Percentiles rank a stretch among this genome's conserved stretches.
These are phyloP conservation scores for Teunomyces aglyptinius DNA, from an alignment of 805 yeast species.

Conservation along the genomic window DNA sequence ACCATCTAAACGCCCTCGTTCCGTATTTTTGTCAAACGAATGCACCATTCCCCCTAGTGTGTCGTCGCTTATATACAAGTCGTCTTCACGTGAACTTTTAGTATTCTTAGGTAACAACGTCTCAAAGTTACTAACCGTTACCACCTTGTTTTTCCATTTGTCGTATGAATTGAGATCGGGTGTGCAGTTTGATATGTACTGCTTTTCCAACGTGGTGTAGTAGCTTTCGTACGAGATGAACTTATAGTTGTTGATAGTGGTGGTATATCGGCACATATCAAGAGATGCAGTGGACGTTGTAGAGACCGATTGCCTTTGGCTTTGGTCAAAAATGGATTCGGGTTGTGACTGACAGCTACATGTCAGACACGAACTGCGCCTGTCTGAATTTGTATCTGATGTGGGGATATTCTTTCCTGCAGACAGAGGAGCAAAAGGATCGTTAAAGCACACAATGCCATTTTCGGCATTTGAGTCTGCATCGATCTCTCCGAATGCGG, in stretches of 20 bases:
- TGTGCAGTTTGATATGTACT: constrained; percentile 36
- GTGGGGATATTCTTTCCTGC: not conserved
- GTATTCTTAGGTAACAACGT: constrained; percentile 5
- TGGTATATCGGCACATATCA: constrained; percentile 3
- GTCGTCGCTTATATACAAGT: constrained; percentile 8
- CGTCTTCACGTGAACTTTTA: not conserved
- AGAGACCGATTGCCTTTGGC: not conserved
- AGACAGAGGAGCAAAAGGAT: not conserved
- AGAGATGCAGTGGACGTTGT: not conserved
- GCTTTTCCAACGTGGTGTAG: constrained; percentile 28
- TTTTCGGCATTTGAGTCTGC: not conserved
- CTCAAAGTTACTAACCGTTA: constrained; percentile 10
- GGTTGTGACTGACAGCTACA: not conserved
- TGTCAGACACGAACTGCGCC: not conserved
- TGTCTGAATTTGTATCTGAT: not conserved
- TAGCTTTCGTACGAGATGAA: constrained; percentile 15
- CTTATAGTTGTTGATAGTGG: constrained; percentile 10
- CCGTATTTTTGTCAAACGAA: constrained; percentile 5
- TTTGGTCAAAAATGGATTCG: not conserved
- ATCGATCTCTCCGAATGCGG: not conserved
- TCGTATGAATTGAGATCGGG: constrained; percentile 39
- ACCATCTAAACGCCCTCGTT: not conserved
- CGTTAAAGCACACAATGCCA: not conserved
- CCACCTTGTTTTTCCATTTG: constrained; percentile 26
- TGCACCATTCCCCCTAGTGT: constrained; percentile 1